These are phyloP conservation scores for Ophiocordyceps polyrhachis-furcata DNA, from an alignment of 2,329 filamentous ascomycete species.

Conservation along the genomic window DNA sequence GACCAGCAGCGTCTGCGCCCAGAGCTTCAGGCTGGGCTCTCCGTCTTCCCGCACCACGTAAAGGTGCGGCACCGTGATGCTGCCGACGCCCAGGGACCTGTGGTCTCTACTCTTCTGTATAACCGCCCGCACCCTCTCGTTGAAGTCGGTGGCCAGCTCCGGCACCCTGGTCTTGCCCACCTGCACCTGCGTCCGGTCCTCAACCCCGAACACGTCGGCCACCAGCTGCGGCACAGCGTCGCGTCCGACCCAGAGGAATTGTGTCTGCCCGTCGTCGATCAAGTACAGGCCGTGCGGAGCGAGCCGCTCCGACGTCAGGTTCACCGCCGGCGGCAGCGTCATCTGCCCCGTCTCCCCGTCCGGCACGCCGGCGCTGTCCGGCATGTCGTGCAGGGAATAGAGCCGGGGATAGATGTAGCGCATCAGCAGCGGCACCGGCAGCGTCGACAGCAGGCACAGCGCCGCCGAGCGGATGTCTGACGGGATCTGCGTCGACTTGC, in stretches of 20 bases:
- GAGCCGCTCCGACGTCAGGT: conserved; percentile 74
- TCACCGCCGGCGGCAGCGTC: conserved; percentile 63
- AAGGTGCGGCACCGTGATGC: conserved; percentile 78
- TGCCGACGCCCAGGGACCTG: conserved; percentile 70
- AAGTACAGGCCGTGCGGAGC: conserved; percentile 85
- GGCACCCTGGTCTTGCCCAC: conserved; percentile 82
- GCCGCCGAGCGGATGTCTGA: conserved; percentile 87
- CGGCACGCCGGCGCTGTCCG: conserved; percentile 73
- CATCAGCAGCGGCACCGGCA: conserved; percentile 75
- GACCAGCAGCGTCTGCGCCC: conserved; percentile 89
- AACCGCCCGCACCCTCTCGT: conserved; percentile 78
- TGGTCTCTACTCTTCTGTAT: conserved; percentile 85
- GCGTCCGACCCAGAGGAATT: conserved; percentile 91
- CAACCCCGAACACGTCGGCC: conserved; percentile 73
- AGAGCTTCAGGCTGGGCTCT: conserved; percentile 83
- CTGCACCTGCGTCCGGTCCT: conserved; percentile 66
- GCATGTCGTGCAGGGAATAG: conserved; percentile 91
- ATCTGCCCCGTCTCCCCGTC: conserved; percentile 79
- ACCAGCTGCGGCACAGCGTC: conserved; percentile 84
- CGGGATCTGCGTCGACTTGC: conserved; percentile 84
- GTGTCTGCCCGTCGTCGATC: conserved; percentile 91
- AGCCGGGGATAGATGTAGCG: conserved; percentile 80
- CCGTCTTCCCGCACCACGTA: conserved; percentile 92
- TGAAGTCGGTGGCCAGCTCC: conserved; percentile 88
- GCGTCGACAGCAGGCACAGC: conserved; percentile 80